Evolutionary conservation across 2,329 filamentous ascomycete species (phyloP).

Genomic region (Pseudocercospora vitis): DNA sequence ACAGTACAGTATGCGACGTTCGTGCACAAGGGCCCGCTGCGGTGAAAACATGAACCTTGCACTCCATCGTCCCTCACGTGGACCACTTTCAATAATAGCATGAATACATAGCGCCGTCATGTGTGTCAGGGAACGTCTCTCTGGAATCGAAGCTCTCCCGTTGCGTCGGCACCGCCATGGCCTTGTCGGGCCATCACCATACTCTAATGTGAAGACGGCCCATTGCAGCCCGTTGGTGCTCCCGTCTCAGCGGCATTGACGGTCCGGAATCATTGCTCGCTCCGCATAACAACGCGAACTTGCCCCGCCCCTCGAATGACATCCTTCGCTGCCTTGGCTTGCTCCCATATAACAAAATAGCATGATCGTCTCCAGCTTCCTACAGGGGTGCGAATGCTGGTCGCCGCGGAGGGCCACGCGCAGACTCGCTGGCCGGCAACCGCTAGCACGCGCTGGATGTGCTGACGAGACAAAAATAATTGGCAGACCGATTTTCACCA

Average conservation of each 20-base stretch:
- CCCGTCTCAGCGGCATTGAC: too few species aligned
- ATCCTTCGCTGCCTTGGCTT: conserved; percentile 12
- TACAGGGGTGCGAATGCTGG: conserved; percentile 1
- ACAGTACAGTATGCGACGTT: too few species aligned
- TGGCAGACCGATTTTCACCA: background rate
- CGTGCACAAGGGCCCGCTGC: too few species aligned
- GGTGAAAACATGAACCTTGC: background rate
- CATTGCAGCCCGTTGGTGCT: too few species aligned
- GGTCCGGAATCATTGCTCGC: too few species aligned
- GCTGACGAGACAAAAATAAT: conserved; percentile 1
- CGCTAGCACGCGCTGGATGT: background rate
- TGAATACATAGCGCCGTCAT: conserved; percentile 8
- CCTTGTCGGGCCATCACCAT: too few species aligned
- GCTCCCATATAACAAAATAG: conserved; percentile 12
- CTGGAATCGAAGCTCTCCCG: too few species aligned
- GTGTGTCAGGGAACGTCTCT: background rate
- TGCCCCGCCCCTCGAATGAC: background rate
- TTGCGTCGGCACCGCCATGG: too few species aligned
- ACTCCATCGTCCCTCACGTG: too few species aligned
- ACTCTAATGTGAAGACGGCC: too few species aligned
- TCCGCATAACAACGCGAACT: too few species aligned
- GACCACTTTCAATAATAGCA: too few species aligned
- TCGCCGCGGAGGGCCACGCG: background rate
- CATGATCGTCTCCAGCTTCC: conserved; percentile 11
- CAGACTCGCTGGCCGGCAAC: background rate